A percentile compares a stretch with the other conserved stretches of the same genome.
phyloP scores from a whole-genome alignment of 2,329 filamentous ascomycete species.

The Hypoxylon sp. region DNA sequence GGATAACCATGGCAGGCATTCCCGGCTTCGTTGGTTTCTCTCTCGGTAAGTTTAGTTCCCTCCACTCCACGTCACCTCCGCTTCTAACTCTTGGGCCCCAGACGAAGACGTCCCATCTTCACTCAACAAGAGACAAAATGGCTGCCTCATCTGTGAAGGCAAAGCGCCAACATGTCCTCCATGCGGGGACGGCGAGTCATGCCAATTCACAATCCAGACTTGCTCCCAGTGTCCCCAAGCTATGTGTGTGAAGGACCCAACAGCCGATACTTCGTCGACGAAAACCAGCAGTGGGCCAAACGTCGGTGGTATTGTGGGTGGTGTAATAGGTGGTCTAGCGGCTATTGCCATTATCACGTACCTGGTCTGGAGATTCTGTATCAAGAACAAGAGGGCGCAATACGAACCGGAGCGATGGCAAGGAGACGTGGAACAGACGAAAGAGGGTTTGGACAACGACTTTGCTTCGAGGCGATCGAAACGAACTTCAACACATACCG shows the following conservation, averaged over 20 bases:
- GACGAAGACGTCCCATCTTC: conserved; percentile 48
- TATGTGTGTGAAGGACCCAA: conserved; percentile 60
- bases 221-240: conserved; percentile 65
- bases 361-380: conserved; percentile 88
- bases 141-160: conserved; percentile 64
- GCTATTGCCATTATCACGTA: conserved; percentile 82
- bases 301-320: conserved; percentile 89
- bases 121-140: conserved; percentile 59
- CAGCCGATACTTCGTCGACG: conserved; percentile 22
- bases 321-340: conserved; percentile 87
- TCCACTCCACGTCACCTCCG: conserved; percentile 9
- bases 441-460: conserved; percentile 53
- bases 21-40: conserved; percentile 52
- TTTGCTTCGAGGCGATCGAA: conserved; percentile 68
- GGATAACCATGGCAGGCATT: conserved; percentile 49
- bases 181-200: conserved; percentile 61
- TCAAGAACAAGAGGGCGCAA: conserved; percentile 81
- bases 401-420: conserved; percentile 73
- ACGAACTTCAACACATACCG: conserved; percentile 85
- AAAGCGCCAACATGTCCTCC: conserved; percentile 61
- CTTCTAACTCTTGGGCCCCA: conserved; percentile 41
- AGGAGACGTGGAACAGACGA: conserved; percentile 67
- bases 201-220: conserved; percentile 61
- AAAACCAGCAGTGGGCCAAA: conserved; percentile 68
- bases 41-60: conserved; percentile 46